Percentiles rank a stretch among this genome's conserved stretches.
Evolutionary conservation across 202 grass and related monocot genomes (phyloP).

Genomic region (Panicum virgatum): DNA sequence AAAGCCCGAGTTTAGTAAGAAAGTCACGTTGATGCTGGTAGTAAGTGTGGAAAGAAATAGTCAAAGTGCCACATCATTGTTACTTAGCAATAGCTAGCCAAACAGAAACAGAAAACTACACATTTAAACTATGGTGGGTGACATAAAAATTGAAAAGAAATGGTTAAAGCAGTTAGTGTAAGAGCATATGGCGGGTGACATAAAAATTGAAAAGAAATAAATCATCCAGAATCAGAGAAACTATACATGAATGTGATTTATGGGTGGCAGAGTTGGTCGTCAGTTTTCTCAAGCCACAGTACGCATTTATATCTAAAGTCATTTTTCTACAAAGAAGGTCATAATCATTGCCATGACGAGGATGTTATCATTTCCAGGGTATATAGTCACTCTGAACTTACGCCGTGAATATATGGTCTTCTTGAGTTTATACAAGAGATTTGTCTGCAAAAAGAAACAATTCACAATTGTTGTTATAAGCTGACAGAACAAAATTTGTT

Average conservation of each 20-base stretch:
- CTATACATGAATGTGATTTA: conserved; percentile 14
- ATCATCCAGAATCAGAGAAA: not conserved
- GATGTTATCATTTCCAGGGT: conserved; percentile 83
- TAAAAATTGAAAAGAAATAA: conserved; percentile 19
- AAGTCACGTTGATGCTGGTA: not conserved
- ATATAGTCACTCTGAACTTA: conserved; percentile 83
- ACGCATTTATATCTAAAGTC: not conserved
- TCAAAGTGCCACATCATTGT: not conserved
- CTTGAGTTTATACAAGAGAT: conserved; percentile 80
- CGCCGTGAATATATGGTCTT: conserved; percentile 73
- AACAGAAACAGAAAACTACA: not conserved
- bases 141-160: too few relatives aligned
- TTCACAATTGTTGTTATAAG: not conserved
- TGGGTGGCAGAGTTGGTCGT: not conserved
- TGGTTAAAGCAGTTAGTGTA: not conserved
- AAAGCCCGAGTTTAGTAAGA: not conserved
- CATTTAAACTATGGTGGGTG: not conserved
- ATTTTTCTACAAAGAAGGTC: conserved; percentile 60
- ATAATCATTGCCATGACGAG: conserved; percentile 75
- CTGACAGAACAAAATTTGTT: not conserved
- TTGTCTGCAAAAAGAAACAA: conserved; percentile 58
- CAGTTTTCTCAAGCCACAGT: conserved; percentile 29
- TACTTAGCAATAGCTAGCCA: not conserved
- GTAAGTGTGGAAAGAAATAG: not conserved
- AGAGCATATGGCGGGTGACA: conserved; percentile 13